Evolutionary conservation across 2,329 filamentous ascomycete species (phyloP), one percentile per base, ranked within the genome.

Genomic region (Xylaria sp.): DNA sequence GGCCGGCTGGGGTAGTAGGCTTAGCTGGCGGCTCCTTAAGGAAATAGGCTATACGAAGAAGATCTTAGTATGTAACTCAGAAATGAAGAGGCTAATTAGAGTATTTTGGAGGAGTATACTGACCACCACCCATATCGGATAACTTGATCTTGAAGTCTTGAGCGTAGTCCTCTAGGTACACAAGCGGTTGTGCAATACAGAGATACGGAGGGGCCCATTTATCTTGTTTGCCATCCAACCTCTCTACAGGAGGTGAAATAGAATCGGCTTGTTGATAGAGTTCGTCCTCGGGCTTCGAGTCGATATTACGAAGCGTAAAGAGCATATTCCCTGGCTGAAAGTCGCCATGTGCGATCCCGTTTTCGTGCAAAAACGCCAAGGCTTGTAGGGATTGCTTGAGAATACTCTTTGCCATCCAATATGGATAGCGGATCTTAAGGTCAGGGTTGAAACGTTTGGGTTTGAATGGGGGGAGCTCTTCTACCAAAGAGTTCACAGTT

Each of bases 401-500:
- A 69, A 80, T 78, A 17, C 31, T 58, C 69, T 78, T 81, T 12
- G 79, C 79, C 63, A 81, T 76, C 61, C 68, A 64, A 28, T 71
- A 74, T 4, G 79, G 78, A 54, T 75, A 81, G 69, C 71, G 79
- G 72, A 70, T 70, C 62, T 63, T 71, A 67, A 65, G 71, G 14
- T 46, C 60, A 12, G 15, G 23, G 52, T 1, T 60, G 28, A 66
- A 70, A 53, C 3, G 6, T 38, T 45, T 43, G 58, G 71, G 72
- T 19, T 75, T 75, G 65, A 75, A 75, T 52, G 69, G 67, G 2
- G 73, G 71, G 14, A 75, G 65, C 65, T 74, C 72, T 61, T 78
- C 73, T 57, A 79, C 73, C 61, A 63, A 66, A 49, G 75, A 70
- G 11, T 77, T 73, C 17, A 80, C 71, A 67, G 70, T 80, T 7